Base-by-base conservation (phyloP, 495 filamentous ascomycete genomes). In the Podospora pseudopauciseta region DNA sequence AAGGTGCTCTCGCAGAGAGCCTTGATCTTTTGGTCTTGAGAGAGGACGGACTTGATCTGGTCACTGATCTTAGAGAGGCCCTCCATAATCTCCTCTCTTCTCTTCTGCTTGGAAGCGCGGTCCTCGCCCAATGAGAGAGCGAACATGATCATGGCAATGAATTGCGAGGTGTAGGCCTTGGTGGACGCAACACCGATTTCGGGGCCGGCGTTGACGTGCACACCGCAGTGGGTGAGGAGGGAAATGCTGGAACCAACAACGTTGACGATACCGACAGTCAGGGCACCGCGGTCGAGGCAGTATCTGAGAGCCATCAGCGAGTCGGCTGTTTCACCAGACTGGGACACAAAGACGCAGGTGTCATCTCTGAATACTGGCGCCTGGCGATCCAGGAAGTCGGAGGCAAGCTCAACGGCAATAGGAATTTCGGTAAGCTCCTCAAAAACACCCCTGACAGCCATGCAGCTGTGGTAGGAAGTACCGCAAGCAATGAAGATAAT, bases 301-400 rank as follows among this genome's bases (percentile, higher is more conserved):
- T 98, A 98, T 67, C 93, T 88, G 65, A 99, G 88, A 60, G 95
- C 95, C 92, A 97, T 90, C 65, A 99, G 85, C 32, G 95, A 99
- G 79, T 99, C 95, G n/a, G 95, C 95, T 27, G 95, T 99, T 84
- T 99, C 95, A 69, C 95, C 95, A 58, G 95, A 99, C 79, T 99
- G 95, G 0, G 95, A 99, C 61, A 98, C 95, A 74, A 99, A 99
- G 39, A 99, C 93, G 79, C 95, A 98, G 26, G 96, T 98, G 81
- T 99, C 94, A 74, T 99, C 95, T 81, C 95, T 91, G 91, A 99
- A 99, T 30, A 99, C 94, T n/a, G 95, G 95, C 3, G 95, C 96
- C 79, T 97, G 88, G 78, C 95, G 89, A 75, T 99, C 95, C 67
- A 99, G 86, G 86, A 99, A 99, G 81, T 99, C 95, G 61, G 95